Base-by-base conservation (phyloP, 2,329 filamentous ascomycete genomes). In the Aspergillus alliaceus region DNA sequence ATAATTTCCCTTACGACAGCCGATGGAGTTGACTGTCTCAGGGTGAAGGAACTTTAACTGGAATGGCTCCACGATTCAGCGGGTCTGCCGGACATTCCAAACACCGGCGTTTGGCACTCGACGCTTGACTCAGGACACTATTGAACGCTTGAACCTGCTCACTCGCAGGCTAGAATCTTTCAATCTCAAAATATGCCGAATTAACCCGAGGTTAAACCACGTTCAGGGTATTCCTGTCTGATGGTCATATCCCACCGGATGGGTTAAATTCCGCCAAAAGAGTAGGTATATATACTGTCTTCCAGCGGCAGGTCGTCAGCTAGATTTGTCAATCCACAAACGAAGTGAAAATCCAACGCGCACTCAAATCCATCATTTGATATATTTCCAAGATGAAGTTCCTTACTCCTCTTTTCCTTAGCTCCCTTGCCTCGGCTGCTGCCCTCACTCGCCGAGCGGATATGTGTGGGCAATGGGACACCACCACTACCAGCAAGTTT, bases 381-480 rank as follows among this genome's bases (percentile, higher is more conserved):
- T 51, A 34, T 56, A 48, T 39, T 12, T 27, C 32, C 61, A 68
- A 42, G 20, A 72, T 72, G 70, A 72, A 71, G 62, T 63, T 66
- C 44, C 57, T 64, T 34, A 22, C 57, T 64, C 58, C 57, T 65
- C 58, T 59, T 64, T 48, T 63, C 58, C 39, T 66, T 60, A 53
- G 57, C 59, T 47, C 65, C 58, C 46, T 70, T 50, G 59, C 66
- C 56, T 63, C 59, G n/a, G 67, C 68, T 51, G 61, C 69, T 31
- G 58, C 64, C 14, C 53, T 71, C 40, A 54, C 55, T 44, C 67
- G 69, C 34, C 66, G 69, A n/a, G 57, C 64, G n/a, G 65, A 72
- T 52, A 67, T 68, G 64, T 81, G 79, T 57, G 77, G 71, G 15
- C 69, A 76, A 59, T 81, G 68, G 59, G 77, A 67, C 37, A 71